Evolutionary conservation across 1,139 yeast species (phyloP).

Genomic region (Geotrichum candidum): DNA sequence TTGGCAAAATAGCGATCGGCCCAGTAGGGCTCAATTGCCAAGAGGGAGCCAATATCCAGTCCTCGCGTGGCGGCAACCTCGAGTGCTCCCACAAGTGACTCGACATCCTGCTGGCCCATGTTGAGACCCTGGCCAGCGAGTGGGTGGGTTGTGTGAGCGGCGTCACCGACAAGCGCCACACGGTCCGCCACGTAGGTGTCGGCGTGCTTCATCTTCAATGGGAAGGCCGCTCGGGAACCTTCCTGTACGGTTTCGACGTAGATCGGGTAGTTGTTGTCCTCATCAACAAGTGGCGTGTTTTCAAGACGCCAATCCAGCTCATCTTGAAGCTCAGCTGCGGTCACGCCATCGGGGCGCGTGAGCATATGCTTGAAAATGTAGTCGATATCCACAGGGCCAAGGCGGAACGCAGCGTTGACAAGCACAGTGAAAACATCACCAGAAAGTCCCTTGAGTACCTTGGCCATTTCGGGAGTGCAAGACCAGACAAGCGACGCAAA

Average conservation of each 20-base stretch:
- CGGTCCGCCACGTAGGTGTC: slow-evolving; percentile 81
- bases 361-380: slow-evolving; percentile 49
- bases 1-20: slow-evolving; percentile 73
- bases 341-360: slow-evolving; percentile 39
- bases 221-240: slow-evolving; percentile 78
- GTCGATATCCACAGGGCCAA: slow-evolving; percentile 71
- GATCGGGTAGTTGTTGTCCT: slow-evolving; percentile 56
- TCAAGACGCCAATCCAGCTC: slow-evolving; percentile 71
- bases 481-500: slow-evolving; percentile 93
- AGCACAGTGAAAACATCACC: slow-evolving; percentile 61
- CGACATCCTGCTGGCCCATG: slow-evolving; percentile 96
- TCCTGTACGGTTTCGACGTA: slow-evolving; percentile 52
- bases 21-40: slow-evolving; percentile 82
- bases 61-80: slow-evolving; percentile 73
- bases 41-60: slow-evolving; percentile 76
- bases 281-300: slow-evolving; percentile 39
- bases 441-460: slow-evolving; percentile 51
- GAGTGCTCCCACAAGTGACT: slow-evolving; percentile 58
- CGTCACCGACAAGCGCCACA: slow-evolving; percentile 91
- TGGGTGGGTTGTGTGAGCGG: slow-evolving; percentile 97
- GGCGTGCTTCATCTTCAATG: slow-evolving; percentile 82
- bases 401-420: slow-evolving; percentile 79
- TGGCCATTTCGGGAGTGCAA: slow-evolving; percentile 69
- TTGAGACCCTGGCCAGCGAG: slow-evolving; percentile 96
- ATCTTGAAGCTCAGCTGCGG: slow-evolving; percentile 47